Conservation (phyloP, 192 early-diverging fungal genomes). For the Cetraspora pellucida region DNA sequence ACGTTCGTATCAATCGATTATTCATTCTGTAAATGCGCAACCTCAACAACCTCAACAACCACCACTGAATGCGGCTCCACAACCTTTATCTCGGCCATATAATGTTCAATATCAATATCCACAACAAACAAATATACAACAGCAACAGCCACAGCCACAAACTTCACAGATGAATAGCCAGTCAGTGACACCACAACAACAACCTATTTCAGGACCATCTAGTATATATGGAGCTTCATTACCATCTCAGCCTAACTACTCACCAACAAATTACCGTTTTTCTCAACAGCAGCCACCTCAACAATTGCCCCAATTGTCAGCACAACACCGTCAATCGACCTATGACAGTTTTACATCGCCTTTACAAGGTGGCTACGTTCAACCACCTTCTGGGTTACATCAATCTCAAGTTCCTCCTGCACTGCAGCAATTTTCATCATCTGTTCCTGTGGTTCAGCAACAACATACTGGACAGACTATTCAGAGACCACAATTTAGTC, state of each 20-base stretch:
- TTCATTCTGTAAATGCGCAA: conserved; percentile 26
- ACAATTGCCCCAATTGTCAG: too few relatives aligned
- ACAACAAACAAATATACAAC: conserved; percentile 8
- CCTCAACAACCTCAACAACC: conserved; percentile 27
- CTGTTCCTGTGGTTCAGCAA: background rate
- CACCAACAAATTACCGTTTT: background rate
- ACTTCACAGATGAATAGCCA: too few relatives aligned
- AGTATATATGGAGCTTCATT: background rate
- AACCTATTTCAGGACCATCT: too few relatives aligned
- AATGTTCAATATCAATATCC: background rate
- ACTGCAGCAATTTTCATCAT: background rate
- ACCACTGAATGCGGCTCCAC: background rate
- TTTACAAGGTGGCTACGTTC: too few relatives aligned
- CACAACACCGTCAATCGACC: too few relatives aligned
- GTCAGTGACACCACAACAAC: too few relatives aligned
- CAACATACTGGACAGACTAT: background rate
- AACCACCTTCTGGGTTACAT: too few relatives aligned
- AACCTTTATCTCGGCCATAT: background rate
- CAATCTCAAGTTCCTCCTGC: too few relatives aligned
- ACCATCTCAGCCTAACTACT: background rate
- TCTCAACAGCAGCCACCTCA: background rate
- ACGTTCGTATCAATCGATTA: conserved; percentile 3
- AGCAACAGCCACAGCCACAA: conserved; percentile 13
- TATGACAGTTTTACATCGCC: too few relatives aligned
- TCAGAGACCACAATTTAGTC: background rate